A percentile compares a stretch with the other conserved stretches of the same genome.
Evolutionary conservation across 768 basidiomycete species (phyloP).

Genomic region (Fomitopsis pulvina): DNA sequence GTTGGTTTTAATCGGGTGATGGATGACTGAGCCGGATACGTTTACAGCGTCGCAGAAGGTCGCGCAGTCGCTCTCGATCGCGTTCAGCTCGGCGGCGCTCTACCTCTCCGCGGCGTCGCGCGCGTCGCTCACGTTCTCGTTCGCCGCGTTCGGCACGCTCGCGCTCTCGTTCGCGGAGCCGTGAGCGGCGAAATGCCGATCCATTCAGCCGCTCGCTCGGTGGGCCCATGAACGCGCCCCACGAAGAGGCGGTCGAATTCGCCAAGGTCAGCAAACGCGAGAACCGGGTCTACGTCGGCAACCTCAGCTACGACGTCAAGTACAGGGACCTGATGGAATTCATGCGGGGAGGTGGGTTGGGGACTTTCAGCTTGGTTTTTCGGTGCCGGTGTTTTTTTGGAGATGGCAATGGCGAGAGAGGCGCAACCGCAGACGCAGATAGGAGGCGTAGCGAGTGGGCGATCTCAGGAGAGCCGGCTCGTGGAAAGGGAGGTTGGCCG

Average conservation of each 20-base stretch:
- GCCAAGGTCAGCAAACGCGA: constrained; percentile 96
- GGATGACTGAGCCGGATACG: background rate
- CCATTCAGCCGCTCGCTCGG: constrained; percentile 76
- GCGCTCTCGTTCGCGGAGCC: constrained; percentile 48
- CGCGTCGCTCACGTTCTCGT: constrained; percentile 45
- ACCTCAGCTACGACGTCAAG: constrained; percentile 97
- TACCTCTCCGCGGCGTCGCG: constrained; percentile 52
- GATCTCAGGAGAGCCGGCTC: background rate
- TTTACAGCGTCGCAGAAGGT: constrained; percentile 39
- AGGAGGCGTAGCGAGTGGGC: constrained; percentile 1
- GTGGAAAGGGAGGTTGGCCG: background rate
- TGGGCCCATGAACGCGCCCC: constrained; percentile 84
- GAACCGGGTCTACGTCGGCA: constrained; percentile 97
- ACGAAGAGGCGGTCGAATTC: constrained; percentile 93
- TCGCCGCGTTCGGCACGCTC: no score
- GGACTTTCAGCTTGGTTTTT: constrained; percentile 63
- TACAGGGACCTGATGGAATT: constrained; percentile 99
- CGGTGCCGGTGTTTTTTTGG: constrained; percentile 25
- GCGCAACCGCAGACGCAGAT: constrained; percentile 4
- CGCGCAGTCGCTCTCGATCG: constrained; percentile 59
- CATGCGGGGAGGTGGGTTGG: constrained; percentile 99
- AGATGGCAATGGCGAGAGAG: constrained; percentile 2
- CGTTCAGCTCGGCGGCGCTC: constrained; percentile 71
- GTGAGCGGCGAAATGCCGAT: constrained; percentile 56
- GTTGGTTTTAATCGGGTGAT: background rate